phyloP scores from a whole-genome alignment of 257 asterid genomes.

The Solanum etuberosum region DNA sequence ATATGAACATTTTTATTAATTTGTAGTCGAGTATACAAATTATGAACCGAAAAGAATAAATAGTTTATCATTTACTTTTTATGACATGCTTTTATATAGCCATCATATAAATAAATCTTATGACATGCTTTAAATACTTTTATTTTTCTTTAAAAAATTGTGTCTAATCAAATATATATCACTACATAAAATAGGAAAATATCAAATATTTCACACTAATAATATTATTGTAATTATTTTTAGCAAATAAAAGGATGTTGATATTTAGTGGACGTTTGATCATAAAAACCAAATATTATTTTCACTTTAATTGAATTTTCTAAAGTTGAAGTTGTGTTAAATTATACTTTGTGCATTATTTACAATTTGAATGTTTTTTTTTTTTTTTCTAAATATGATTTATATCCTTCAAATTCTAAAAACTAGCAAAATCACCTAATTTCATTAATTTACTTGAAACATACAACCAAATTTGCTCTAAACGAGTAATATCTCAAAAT shows the following conservation, averaged over 20 bases:
- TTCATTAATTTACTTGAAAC: neutral
- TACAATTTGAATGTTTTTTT: no score
- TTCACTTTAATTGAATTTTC: neutral
- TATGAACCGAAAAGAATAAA: no score
- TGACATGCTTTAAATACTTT: neutral
- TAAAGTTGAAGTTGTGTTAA: neutral
- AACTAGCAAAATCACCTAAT: neutral
- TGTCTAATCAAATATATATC: neutral
- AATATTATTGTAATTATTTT: neutral
- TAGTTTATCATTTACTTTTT: no score
- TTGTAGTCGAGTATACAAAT: no score
- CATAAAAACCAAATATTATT: no score
- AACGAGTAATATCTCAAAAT: neutral
- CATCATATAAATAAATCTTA: neutral
- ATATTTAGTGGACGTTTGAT: neutral
- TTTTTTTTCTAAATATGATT: no score
- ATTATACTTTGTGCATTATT: neutral
- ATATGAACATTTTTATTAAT: no score
- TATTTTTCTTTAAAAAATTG: no score
- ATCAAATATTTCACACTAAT: neutral
- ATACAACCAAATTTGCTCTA: no score
- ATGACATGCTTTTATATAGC: no score
- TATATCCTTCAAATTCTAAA: no score
- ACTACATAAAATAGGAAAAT: neutral
- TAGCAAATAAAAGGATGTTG: neutral